Base-by-base conservation (phyloP, 2,329 filamentous ascomycete species). In the Aspergillus candidus region DNA sequence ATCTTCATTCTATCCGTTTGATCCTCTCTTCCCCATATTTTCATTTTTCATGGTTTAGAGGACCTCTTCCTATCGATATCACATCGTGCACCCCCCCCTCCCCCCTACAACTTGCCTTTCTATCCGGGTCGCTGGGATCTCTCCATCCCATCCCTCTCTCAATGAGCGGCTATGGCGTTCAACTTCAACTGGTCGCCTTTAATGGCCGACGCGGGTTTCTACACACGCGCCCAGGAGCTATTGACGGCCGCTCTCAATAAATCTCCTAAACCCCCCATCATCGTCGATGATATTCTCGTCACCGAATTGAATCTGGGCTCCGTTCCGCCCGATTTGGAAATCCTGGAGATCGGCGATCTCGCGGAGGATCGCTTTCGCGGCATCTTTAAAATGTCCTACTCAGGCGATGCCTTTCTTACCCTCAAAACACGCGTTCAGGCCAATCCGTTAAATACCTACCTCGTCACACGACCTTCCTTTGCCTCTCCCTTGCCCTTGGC, bases 121-220 rank as follows among this genome's bases (percentile, higher is more conserved):
- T 27, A 18, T 18, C 18, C 18, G 18, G 35, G 32, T 30, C 34
- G 37, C 35, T 34, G 34, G 35, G 41, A 33, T 43, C 43, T 38
- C 38, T 41, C 12, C 37, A 18, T 40, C 18, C 41, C 46, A 36
- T 45, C 35, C 35, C 33, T 51, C 18, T 53, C 54, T 58, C 56
- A 53, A 63, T 63, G 58, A 57, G 36, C 55, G 50, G 56, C 51
- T 71, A 98, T 98, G 93, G 93, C 93, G 58, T 98, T 98, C 86
- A 97, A 97, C 77, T 98, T 98, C 86, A 97, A 97, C 88, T 98
- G 93, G 93, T 95, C 89, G 79, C 93, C 93, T 64, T 79, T 98
- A 55, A 93, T 94, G 72, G 91, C 91, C 63, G 93, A 97, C 73
- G 91, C 88, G 61, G 80, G 83, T 58, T 93, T 93, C 70, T 91